phyloP scores from a whole-genome alignment of 495 filamentous ascomycete genomes.

The Penicillium pulvis region DNA sequence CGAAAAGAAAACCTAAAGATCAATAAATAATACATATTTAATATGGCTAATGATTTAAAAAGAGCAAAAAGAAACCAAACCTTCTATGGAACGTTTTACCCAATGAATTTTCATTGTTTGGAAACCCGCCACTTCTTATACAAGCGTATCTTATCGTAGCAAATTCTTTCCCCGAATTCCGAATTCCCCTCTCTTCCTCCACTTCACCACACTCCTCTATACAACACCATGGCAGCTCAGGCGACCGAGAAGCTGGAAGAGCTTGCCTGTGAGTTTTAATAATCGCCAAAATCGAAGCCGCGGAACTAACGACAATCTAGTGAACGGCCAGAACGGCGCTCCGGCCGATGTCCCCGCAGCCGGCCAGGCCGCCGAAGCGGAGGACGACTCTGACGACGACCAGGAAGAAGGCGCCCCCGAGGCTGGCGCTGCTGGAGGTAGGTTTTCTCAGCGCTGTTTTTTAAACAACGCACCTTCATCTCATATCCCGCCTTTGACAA shows the following conservation, averaged over 20 bases:
- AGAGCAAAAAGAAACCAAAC: background rate
- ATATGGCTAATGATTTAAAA: background rate
- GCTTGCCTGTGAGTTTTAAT: constrained; percentile 46
- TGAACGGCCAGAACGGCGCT: constrained; percentile 53
- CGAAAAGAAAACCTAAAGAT: no score
- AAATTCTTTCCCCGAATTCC: constrained; percentile 33
- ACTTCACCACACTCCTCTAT: constrained; percentile 11
- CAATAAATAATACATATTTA: background rate
- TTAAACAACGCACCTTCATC: background rate
- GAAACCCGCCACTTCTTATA: constrained; percentile 5
- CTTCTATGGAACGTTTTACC: background rate
- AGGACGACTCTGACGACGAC: constrained; percentile 70
- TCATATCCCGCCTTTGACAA: background rate
- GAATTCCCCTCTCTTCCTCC: constrained; percentile 26
- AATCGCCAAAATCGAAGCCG: background rate
- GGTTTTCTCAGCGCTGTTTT: constrained; percentile 12
- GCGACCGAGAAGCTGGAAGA: constrained; percentile 53
- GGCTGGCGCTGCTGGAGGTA: constrained; percentile 47
- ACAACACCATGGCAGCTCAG: constrained; percentile 55
- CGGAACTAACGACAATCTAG: constrained; percentile 33
- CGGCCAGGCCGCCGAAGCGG: constrained; percentile 48
- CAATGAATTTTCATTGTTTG: background rate
- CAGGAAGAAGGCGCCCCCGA: constrained; percentile 51
- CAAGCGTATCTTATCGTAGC: constrained; percentile 30
- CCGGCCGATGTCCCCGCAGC: constrained; percentile 43